Evolutionary conservation across 768 basidiomycete species (phyloP).

Genomic region (Dictyophora rubrovolvata): DNA sequence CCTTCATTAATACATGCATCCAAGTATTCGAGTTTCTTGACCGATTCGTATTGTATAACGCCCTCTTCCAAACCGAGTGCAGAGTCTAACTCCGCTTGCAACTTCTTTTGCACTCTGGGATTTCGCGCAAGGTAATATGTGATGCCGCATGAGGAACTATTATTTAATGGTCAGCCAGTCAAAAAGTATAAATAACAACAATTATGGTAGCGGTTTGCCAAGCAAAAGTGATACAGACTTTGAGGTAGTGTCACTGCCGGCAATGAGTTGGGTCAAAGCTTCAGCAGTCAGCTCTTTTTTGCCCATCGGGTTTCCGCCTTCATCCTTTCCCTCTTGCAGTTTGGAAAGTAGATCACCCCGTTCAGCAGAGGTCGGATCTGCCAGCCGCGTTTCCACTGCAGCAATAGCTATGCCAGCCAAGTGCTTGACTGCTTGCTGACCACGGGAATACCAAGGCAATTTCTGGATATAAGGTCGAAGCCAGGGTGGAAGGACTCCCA

Average conservation of each 20-base stretch:
- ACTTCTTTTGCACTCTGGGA: constrained; percentile 52
- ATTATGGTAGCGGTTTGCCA: too few relatives aligned
- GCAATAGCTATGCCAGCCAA: constrained; percentile 74
- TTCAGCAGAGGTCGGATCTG: constrained; percentile 46
- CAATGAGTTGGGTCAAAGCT: constrained; percentile 75
- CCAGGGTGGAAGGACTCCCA: constrained; percentile 66
- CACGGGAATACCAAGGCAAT: constrained; percentile 70
- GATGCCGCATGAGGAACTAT: constrained; percentile 82
- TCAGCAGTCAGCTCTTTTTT: constrained; percentile 81
- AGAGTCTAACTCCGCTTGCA: constrained; percentile 67
- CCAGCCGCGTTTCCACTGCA: constrained; percentile 69
- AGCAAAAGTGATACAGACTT: constrained; percentile 46
- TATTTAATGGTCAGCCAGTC: neutral
- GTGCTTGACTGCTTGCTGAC: constrained; percentile 53
- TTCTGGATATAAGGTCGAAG: constrained; percentile 56
- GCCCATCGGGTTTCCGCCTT: constrained; percentile 65
- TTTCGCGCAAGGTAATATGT: constrained; percentile 71
- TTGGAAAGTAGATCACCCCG: constrained; percentile 75
- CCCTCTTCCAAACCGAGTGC: constrained; percentile 44
- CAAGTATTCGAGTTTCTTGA: constrained; percentile 69
- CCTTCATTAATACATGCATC: constrained; percentile 84
- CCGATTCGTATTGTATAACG: constrained; percentile 52
- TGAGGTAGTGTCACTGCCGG: constrained; percentile 87
- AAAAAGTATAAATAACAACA: too few relatives aligned
- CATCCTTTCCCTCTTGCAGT: constrained; percentile 68